Base-by-base conservation (phyloP, 2,329 filamentous ascomycete species). In the Aureobasidium sp. region DNA sequence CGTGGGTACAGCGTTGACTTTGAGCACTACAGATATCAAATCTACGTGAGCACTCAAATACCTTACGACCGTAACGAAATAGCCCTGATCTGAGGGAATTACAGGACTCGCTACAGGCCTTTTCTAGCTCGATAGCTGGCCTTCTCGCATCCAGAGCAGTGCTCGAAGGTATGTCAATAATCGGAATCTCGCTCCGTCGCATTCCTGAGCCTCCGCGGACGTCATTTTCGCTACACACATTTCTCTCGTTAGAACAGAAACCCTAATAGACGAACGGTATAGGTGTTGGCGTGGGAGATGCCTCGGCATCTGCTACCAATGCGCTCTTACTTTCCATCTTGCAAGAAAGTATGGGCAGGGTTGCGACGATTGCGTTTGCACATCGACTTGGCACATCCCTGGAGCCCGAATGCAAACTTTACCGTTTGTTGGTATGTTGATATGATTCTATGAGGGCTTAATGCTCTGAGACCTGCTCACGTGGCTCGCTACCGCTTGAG, bases 321-420 rank as follows among this genome's bases (percentile, higher is more conserved):
- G 91, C 91, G 0, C 81, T 96, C 44, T 83, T 96, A 12, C 83
- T 96, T 56, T 90, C 89, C 34, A 88, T 96, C 65, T 78, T 94
- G 10, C 90, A 94, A 74, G 89, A 94, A 67, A 88, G 87, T 56
- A 87, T 89, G 64, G 91, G 90, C 9, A 85, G 91, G 7, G 77
- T 96, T 29, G 89, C 90, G 1, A 96, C 91, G 0, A 96, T 96
- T 64, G 74, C 90, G 10, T 96, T 96, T 72, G 92, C 91, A 1
- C 87, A 95, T 72, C 82, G 85, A 47, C 86, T 93, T 63, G 91
- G 91, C 41, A 88, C 88, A 50, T 84, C 89, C 36, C 87, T 96
- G 52, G 91, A 95, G 73, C 90, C 91, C 1, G 91, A 97, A 72
- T 93, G 90, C 78, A 97, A 97, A 74, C 87, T 84, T 73, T 96